Evolutionary conservation across 164 flowering plant species (phyloP).

Genomic region (Pachysandra terminalis): DNA sequence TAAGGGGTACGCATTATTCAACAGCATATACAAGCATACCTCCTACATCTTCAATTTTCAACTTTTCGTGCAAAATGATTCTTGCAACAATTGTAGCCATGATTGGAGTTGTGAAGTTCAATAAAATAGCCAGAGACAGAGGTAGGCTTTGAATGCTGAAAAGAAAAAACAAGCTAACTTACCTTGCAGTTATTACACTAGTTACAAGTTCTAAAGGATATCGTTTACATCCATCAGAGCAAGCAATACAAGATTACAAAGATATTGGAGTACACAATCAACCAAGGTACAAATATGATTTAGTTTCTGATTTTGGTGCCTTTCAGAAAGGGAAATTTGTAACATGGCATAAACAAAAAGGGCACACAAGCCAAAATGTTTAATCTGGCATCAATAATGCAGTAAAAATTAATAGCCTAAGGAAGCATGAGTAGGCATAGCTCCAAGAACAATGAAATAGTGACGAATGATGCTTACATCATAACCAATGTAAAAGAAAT

Average conservation of each 20-base stretch:
- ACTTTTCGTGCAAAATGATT: constrained; percentile 55
- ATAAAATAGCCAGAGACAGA: constrained; percentile 49
- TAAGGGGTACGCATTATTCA: not conserved
- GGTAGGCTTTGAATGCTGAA: constrained; percentile 63
- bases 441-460: not conserved
- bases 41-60: constrained; percentile 53
- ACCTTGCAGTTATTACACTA: not conserved
- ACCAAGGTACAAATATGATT: no score
- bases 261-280: no score
- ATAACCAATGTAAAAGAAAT: not conserved
- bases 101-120: constrained; percentile 70
- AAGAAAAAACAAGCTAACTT: constrained; percentile 1
- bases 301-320: no score
- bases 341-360: no score
- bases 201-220: not conserved
- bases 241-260: not conserved
- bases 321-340: no score
- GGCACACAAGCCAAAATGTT: not conserved
- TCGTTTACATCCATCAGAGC: not conserved
- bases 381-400: not conserved
- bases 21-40: constrained; percentile 30
- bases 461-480: not conserved
- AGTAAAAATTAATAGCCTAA: not conserved
- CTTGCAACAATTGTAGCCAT: constrained; percentile 63
- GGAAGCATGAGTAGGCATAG: no score